A percentile compares a stretch with the other conserved stretches of the same genome.
phyloP scores from a whole-genome alignment of 495 filamentous ascomycete species.

The Aspergillus taichungensis region DNA sequence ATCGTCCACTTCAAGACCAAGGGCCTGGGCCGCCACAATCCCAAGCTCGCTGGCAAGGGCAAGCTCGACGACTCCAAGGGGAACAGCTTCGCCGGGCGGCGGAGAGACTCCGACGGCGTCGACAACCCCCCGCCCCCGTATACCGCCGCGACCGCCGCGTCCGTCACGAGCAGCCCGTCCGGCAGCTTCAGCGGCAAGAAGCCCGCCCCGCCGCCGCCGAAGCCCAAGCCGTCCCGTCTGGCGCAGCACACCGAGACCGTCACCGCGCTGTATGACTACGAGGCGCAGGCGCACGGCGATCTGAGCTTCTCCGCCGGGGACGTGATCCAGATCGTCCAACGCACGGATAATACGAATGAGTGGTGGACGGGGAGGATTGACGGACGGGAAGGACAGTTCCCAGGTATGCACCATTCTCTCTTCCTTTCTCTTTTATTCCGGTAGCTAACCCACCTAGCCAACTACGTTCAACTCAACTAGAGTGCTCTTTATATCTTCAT shows the following conservation, averaged over 20 bases:
- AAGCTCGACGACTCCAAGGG: slow-evolving; percentile 30
- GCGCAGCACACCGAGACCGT: slow-evolving; percentile 64
- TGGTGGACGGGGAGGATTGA: slow-evolving; percentile 86
- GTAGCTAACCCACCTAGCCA: slow-evolving; percentile 20
- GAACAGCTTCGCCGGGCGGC: slow-evolving; percentile 23
- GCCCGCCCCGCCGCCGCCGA: slow-evolving; percentile 84
- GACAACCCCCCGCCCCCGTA: slow-evolving; percentile 69
- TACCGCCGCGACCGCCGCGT: slow-evolving; percentile 27
- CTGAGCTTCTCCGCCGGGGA: slow-evolving; percentile 88
- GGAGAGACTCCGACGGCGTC: slow-evolving; percentile 38
- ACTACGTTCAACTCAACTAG: slow-evolving; percentile 41
- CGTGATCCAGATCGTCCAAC: slow-evolving; percentile 74
- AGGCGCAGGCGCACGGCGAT: slow-evolving; percentile 91
- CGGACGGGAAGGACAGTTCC: slow-evolving; percentile 84
- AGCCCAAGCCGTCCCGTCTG: slow-evolving; percentile 76
- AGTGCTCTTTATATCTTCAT: background rate
- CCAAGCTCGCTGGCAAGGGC: slow-evolving; percentile 41
- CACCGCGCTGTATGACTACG: slow-evolving; percentile 87
- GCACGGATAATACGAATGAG: slow-evolving; percentile 83
- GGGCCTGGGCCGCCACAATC: slow-evolving; percentile 42
- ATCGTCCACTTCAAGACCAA: slow-evolving; percentile 84
- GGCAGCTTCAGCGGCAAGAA: slow-evolving; percentile 59
- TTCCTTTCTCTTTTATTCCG: background rate
- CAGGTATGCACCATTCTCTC: slow-evolving; percentile 51
- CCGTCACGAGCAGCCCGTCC: slow-evolving; percentile 44